These are phyloP conservation scores for Anastatica hierochuntica DNA, from an alignment of 345 rosid species.

Conservation along the genomic window DNA sequence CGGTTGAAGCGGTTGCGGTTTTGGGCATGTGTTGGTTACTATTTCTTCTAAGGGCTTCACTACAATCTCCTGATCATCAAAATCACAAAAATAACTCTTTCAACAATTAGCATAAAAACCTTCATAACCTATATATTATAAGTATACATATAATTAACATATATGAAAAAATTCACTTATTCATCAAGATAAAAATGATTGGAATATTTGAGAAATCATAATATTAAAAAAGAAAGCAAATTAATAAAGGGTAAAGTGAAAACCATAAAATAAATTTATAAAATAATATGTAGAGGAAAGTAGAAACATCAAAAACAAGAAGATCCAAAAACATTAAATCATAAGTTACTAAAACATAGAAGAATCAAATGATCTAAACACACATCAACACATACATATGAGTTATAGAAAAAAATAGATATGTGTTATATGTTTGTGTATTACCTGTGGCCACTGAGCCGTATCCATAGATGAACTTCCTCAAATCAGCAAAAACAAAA, in stretches of 20 bases:
- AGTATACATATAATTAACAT: background rate
- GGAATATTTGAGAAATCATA: slow-evolving; percentile 1
- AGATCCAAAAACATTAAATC: slow-evolving; percentile 28
- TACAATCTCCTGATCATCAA: slow-evolving; percentile 53
- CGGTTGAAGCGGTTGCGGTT: slow-evolving; percentile 18
- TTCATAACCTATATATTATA: background rate
- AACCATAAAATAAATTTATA: background rate
- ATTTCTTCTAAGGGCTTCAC: slow-evolving; percentile 88
- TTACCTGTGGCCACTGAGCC: slow-evolving; percentile 98
- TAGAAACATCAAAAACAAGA: slow-evolving; percentile 4
- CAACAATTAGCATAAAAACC: background rate
- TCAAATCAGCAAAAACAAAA: slow-evolving; percentile 22
- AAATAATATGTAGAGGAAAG: no score
- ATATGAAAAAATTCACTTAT: background rate
- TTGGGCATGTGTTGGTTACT: slow-evolving; percentile 52
- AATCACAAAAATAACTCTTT: background rate
- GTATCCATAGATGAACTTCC: slow-evolving; percentile 72
- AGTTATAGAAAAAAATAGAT: background rate
- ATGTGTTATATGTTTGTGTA: slow-evolving; percentile 18
- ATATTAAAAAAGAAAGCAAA: slow-evolving; percentile 10
- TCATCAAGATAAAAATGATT: slow-evolving; percentile 13
- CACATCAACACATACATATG: slow-evolving; percentile 10
- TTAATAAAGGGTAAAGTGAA: slow-evolving; percentile 35
- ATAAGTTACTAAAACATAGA: slow-evolving; percentile 4
- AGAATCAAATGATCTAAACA: background rate